These are phyloP conservation scores for Pleurotus eryngii DNA, from an alignment of 768 basidiomycete genomes.

Conservation along the genomic window DNA sequence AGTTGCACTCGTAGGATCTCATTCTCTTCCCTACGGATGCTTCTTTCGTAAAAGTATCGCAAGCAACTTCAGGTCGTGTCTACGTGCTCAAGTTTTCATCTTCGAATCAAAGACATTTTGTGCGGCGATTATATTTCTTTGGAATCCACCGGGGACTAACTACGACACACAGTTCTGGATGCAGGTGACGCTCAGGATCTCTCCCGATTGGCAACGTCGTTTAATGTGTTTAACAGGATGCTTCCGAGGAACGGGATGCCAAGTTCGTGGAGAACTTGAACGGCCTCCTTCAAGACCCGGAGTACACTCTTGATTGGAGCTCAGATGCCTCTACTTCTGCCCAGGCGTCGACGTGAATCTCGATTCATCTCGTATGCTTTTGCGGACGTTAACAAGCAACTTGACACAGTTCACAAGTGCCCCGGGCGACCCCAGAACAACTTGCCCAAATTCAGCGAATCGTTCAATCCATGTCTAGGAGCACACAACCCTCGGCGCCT, in stretches of 20 bases:
- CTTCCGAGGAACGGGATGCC: conserved; percentile 59
- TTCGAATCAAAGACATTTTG: conserved; percentile 87
- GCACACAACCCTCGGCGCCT: conserved; percentile 25
- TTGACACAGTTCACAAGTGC: background rate
- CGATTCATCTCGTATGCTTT: background rate
- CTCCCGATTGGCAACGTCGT: background rate
- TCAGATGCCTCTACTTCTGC: conserved; percentile 47
- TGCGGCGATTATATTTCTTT: conserved; percentile 34
- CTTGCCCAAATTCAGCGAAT: conserved; percentile 59
- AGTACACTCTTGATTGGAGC: conserved; percentile 58
- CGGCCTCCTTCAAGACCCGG: conserved; percentile 63
- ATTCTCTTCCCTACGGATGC: conserved; percentile 89
- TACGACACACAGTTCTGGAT: conserved; percentile 69
- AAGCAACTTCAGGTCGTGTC: conserved; percentile 62
- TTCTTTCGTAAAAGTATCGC: conserved; percentile 68
- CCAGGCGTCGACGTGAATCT: conserved; percentile 32
- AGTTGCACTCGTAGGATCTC: conserved; percentile 53
- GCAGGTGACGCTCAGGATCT: conserved; percentile 51
- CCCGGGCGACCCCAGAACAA: conserved; percentile 57
- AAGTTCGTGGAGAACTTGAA: conserved; percentile 76
- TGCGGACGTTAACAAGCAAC: background rate
- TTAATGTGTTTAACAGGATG: conserved; percentile 46
- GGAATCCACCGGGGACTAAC: conserved; percentile 8
- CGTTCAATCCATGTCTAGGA: conserved; percentile 41
- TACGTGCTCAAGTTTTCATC: conserved; percentile 92